Percentiles rank a stretch among this genome's conserved stretches.
Evolutionary conservation across 495 filamentous ascomycete genomes (phyloP).

Genomic region (Trichoderma gamsii): DNA sequence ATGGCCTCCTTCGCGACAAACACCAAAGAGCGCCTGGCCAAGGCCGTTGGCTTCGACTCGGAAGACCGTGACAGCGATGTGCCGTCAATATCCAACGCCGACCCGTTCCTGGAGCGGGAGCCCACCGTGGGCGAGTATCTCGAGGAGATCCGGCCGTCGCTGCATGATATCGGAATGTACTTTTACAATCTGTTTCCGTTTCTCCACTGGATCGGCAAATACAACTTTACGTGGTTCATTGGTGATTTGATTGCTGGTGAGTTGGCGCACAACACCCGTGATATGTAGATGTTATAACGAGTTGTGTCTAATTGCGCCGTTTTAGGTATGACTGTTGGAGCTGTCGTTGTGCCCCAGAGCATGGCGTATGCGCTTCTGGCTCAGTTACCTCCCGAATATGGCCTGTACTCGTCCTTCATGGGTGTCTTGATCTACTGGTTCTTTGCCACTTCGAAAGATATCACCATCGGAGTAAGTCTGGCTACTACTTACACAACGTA

Average conservation of each 20-base stretch:
- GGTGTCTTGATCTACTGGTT: conserved; percentile 62
- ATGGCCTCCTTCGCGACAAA: not conserved
- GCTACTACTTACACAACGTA: conserved; percentile 9
- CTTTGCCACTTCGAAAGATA: conserved; percentile 64
- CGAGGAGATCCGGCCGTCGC: conserved; percentile 45
- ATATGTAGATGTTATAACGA: not conserved
- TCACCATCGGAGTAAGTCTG: conserved; percentile 57
- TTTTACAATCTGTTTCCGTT: conserved; percentile 27
- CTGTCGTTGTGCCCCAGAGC: conserved; percentile 54
- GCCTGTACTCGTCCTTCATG: conserved; percentile 62
- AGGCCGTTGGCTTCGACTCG: conserved; percentile 11
- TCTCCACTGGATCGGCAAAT: conserved; percentile 29
- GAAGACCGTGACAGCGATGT: conserved; percentile 5
- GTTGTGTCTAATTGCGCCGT: not conserved
- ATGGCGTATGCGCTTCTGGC: conserved; percentile 62
- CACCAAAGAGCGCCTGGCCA: conserved; percentile 6
- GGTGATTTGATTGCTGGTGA: conserved; percentile 30
- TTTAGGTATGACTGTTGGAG: conserved; percentile 32
- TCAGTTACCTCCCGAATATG: conserved; percentile 50
- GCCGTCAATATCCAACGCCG: conserved; percentile 2
- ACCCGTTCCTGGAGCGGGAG: conserved; percentile 65
- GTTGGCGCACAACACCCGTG: not conserved
- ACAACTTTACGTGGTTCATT: conserved; percentile 31
- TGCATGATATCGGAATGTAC: conserved; percentile 46
- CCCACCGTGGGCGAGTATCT: conserved; percentile 67